Conservation (phyloP, 495 filamentous ascomycete genomes). For the Chaetomium fimeti region DNA sequence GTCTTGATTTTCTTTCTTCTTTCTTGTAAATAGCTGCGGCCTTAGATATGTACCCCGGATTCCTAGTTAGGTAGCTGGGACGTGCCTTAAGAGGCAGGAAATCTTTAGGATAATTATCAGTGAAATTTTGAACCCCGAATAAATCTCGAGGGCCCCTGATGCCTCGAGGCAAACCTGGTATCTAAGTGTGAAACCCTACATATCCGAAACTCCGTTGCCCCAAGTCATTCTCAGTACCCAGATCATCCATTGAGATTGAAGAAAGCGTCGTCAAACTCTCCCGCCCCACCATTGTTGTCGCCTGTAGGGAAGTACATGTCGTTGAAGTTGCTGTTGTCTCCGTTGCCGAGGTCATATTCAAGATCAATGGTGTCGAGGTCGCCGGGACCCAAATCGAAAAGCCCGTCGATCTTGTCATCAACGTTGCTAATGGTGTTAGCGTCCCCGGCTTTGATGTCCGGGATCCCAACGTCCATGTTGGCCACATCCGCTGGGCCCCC, state of each 20-base stretch:
- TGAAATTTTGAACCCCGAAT: background rate
- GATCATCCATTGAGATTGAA: constrained; percentile 20
- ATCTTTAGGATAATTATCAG: background rate
- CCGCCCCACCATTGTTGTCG: constrained; percentile 34
- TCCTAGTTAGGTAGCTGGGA: no score
- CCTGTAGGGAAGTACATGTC: constrained; percentile 43
- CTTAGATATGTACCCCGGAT: background rate
- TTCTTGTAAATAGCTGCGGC: constrained; percentile 11
- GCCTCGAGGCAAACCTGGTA: background rate
- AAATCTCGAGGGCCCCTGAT: background rate
- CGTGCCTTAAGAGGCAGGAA: background rate
- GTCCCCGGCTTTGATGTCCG: constrained; percentile 13
- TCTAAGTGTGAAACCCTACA: background rate
- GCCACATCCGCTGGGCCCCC: constrained; percentile 21
- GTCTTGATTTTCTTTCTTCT: background rate
- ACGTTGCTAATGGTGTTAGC: constrained; percentile 24
- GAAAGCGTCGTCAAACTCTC: constrained; percentile 40
- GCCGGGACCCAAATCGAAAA: constrained; percentile 39
- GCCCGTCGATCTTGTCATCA: constrained; percentile 40
- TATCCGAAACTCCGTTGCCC: background rate
- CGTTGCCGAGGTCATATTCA: constrained; percentile 37
- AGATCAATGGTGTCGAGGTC: constrained; percentile 39
- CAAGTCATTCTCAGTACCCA: background rate
- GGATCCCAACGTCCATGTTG: constrained; percentile 18
- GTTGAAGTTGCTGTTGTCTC: constrained; percentile 44